A percentile compares a stretch with the other conserved stretches of the same genome.
Evolutionary conservation across 2,329 filamentous ascomycete genomes (phyloP).

Genomic region (Epicoccum sorghinum): DNA sequence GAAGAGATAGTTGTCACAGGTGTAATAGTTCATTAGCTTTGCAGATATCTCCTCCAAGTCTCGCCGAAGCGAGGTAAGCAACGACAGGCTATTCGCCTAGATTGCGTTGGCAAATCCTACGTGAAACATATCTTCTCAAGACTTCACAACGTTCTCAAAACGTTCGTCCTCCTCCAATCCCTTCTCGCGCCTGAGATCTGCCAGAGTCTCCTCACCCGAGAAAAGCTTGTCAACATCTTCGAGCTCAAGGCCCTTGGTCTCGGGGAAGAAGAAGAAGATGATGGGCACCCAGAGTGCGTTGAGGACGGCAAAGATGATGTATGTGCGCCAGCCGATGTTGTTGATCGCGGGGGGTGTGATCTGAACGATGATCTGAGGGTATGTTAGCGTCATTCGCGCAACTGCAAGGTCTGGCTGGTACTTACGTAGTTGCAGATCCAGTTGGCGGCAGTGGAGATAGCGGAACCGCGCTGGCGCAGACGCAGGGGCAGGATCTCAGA

Average conservation of each 20-base stretch:
- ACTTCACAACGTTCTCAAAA: conserved; percentile 6
- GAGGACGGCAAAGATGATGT: conserved; percentile 32
- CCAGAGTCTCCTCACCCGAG: conserved; percentile 16
- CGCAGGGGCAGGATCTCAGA: conserved; percentile 18
- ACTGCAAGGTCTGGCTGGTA: neutral
- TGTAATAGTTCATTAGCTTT: too few relatives aligned
- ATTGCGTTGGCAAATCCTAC: too few relatives aligned
- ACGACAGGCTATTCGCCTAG: too few relatives aligned
- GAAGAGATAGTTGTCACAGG: too few relatives aligned
- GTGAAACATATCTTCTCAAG: neutral
- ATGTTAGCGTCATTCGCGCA: neutral
- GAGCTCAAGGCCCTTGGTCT: conserved; percentile 46
- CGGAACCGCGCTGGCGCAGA: conserved; percentile 17
- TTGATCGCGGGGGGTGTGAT: conserved; percentile 50
- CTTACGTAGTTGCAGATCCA: conserved; percentile 20
- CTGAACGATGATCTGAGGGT: conserved; percentile 18
- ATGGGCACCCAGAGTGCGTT: conserved; percentile 50
- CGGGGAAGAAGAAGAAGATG: conserved; percentile 58
- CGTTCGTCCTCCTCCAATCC: conserved; percentile 3
- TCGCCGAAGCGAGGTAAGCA: too few relatives aligned
- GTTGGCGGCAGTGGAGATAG: conserved; percentile 19
- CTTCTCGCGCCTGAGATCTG: conserved; percentile 13
- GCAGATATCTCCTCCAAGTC: too few relatives aligned
- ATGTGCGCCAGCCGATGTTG: conserved; percentile 39
- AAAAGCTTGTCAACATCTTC: conserved; percentile 22